Percentiles rank a stretch among this genome's conserved stretches.
phyloP scores from a whole-genome alignment of 257 asterid species.

The Galeopsis tetrahit region DNA sequence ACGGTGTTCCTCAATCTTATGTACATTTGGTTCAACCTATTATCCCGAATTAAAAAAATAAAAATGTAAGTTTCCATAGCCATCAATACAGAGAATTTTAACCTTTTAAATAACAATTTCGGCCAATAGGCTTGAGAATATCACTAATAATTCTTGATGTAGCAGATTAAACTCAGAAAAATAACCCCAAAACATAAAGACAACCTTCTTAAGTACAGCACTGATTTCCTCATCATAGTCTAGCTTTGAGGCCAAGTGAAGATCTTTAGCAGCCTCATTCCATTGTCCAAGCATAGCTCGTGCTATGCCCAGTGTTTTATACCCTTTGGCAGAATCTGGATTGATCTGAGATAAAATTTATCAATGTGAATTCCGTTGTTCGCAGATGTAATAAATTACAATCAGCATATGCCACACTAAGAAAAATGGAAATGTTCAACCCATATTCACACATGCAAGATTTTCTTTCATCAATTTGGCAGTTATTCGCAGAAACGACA shows the following conservation, averaged over 20 bases:
- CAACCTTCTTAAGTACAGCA: slow-evolving; percentile 89
- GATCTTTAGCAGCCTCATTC: slow-evolving; percentile 94
- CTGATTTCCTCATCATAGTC: slow-evolving; percentile 94
- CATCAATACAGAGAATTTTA: not conserved
- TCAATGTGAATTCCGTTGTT: slow-evolving; percentile 14
- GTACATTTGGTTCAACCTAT: slow-evolving; percentile 95
- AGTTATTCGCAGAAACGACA: too few relatives aligned
- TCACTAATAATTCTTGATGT: not conserved
- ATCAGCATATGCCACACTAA: not conserved
- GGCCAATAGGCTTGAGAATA: slow-evolving; percentile 10
- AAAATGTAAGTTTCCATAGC: not conserved
- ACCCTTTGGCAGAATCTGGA: slow-evolving; percentile 99
- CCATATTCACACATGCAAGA: not conserved
- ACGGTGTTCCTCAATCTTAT: slow-evolving; percentile 89
- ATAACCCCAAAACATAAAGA: slow-evolving; percentile 6
- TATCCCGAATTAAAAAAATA: not conserved
- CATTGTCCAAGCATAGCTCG: slow-evolving; percentile 90
- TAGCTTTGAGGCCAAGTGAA: slow-evolving; percentile 87
- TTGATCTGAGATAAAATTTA: slow-evolving; percentile 60
- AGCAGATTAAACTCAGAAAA: not conserved
- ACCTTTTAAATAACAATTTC: not conserved
- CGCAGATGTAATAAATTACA: slow-evolving; percentile 2
- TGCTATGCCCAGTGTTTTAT: slow-evolving; percentile 96
- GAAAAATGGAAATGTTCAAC: not conserved
- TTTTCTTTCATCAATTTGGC: too few relatives aligned